phyloP scores from a whole-genome alignment of 768 basidiomycete species.

The Gyrodon lividus region DNA sequence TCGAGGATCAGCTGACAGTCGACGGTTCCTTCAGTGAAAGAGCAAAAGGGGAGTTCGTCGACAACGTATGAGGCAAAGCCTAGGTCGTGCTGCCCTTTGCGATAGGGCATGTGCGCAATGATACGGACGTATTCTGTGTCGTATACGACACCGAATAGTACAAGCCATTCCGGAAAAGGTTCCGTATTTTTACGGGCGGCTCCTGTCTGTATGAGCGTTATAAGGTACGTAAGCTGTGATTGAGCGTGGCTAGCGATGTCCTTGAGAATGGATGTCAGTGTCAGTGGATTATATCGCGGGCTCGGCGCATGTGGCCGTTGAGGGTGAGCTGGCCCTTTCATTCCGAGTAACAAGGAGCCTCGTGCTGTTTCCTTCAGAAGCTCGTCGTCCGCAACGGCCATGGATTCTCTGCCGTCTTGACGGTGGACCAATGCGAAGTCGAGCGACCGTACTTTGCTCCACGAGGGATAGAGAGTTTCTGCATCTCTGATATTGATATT shows the following conservation, averaged over 20 bases:
- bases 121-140: conserved; percentile 17
- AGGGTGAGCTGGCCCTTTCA: conserved; percentile 2
- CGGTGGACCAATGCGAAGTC: conserved; percentile 16
- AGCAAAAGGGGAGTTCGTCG: conserved; percentile 18
- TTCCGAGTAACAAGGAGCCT: conserved; percentile 20
- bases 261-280: conserved; percentile 9
- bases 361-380: background rate
- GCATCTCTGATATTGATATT: conserved; percentile 5
- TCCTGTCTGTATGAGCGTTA: background rate
- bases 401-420: background rate
- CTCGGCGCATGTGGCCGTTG: background rate
- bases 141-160: conserved; percentile 25
- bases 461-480: background rate
- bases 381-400: background rate
- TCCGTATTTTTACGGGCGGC: background rate
- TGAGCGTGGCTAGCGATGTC: conserved; percentile 9
- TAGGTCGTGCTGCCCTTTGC: conserved; percentile 1
- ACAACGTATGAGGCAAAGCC: conserved; percentile 18
- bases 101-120: conserved; percentile 21
- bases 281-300: background rate
- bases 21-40: background rate
- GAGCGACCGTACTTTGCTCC: background rate
- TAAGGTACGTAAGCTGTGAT: conserved; percentile 15
- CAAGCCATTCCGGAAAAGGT: conserved; percentile 26
- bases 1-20: conserved; percentile 12